Evolutionary conservation across 306 rosid genomes (phyloP).

Genomic region (Lathyrus sativus): DNA sequence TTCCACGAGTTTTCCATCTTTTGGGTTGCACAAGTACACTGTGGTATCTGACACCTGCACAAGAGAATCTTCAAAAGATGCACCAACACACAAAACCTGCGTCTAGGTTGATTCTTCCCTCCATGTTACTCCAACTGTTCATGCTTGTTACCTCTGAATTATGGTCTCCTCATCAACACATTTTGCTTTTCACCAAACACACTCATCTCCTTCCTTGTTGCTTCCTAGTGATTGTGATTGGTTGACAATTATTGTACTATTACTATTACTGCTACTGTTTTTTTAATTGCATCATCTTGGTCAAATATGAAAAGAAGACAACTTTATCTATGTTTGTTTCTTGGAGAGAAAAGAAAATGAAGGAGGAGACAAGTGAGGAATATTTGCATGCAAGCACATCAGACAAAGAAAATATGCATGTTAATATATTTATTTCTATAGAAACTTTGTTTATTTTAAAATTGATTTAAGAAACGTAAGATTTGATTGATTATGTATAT

Average conservation of each 20-base stretch:
- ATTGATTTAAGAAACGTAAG: neutral
- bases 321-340: neutral
- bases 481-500: too few species aligned
- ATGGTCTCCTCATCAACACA: neutral
- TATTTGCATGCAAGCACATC: neutral
- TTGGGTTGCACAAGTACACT: conserved; percentile 44
- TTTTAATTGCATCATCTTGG: neutral
- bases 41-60: conserved; percentile 49
- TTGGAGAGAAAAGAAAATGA: too few species aligned
- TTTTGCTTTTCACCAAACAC: neutral
- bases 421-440: neutral
- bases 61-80: conserved; percentile 50
- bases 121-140: neutral
- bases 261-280: neutral
- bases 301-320: neutral
- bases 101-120: neutral
- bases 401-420: neutral
- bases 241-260: neutral
- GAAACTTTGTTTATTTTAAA: too few species aligned
- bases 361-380: neutral
- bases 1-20: conserved; percentile 28
- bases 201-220: neutral
- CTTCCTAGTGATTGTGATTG: neutral
- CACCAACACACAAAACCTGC: neutral
- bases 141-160: conserved; percentile 10